These are phyloP conservation scores for Trypanosomatidae sp. DNA, from an alignment of 208 protist species.

Conservation along the genomic window DNA sequence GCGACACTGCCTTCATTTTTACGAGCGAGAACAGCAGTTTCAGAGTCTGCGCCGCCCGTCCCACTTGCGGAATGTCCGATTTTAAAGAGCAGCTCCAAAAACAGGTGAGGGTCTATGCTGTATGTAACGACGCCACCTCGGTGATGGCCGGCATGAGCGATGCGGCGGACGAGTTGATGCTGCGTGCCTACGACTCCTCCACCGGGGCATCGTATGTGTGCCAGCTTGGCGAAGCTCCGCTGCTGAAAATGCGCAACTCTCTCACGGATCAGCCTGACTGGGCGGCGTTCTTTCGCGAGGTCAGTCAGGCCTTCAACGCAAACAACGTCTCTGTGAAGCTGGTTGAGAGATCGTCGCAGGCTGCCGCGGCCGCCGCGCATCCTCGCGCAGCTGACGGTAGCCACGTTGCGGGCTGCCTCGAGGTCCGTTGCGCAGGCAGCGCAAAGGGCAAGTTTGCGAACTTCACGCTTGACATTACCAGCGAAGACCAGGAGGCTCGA, in stretches of 20 bases:
- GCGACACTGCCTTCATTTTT: no score
- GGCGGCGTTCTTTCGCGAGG: conserved; percentile 56
- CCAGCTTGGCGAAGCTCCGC: conserved; percentile 41
- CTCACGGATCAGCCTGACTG: conserved; percentile 46
- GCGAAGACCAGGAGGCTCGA: conserved; percentile 39
- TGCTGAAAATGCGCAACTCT: conserved; percentile 31
- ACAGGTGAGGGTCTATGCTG: conserved; percentile 49
- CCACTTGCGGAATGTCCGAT: conserved; percentile 34
- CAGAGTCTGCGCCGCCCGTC: no score
- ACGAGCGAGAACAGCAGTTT: not conserved
- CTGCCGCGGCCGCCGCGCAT: not conserved
- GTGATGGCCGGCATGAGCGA: conserved; percentile 71
- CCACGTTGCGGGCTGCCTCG: not conserved
- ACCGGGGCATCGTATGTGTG: conserved; percentile 45
- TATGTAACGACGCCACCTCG: conserved; percentile 32
- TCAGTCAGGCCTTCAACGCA: conserved; percentile 47
- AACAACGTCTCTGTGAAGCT: conserved; percentile 26
- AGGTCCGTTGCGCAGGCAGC: conserved; percentile 10
- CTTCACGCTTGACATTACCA: conserved; percentile 27
- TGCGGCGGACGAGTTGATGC: conserved; percentile 37
- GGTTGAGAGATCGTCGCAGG: not conserved
- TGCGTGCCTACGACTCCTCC: conserved; percentile 45
- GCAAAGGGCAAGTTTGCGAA: conserved; percentile 19
- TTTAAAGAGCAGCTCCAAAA: conserved; percentile 59
- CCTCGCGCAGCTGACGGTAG: conserved; percentile 8